phyloP scores from a whole-genome alignment of 441 rosid species.

The Manihot esculenta region DNA sequence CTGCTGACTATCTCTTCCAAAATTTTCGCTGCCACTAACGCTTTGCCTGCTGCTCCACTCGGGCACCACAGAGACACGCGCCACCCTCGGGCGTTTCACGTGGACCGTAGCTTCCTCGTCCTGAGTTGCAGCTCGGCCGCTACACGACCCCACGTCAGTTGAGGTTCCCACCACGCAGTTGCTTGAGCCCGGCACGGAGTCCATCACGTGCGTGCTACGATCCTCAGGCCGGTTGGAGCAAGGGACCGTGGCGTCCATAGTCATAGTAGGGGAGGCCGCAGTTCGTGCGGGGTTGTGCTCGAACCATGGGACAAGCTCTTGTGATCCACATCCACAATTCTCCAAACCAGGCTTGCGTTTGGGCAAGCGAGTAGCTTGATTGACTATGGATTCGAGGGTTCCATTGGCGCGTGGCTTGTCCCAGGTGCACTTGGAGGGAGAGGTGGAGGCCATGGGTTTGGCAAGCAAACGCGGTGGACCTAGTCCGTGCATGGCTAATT shows the following conservation, averaged over 20 bases:
- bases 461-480: conserved; percentile 51
- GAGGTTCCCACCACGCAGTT: conserved; percentile 42
- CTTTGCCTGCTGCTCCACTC: conserved; percentile 65
- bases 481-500: conserved; percentile 71
- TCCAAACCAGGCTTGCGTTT: conserved; percentile 26
- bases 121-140: conserved; percentile 33
- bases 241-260: conserved; percentile 67
- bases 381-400: conserved; percentile 86
- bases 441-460: conserved; percentile 28
- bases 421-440: conserved; percentile 47
- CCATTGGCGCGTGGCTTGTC: conserved; percentile 61
- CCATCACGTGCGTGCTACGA: conserved; percentile 9
- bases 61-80: conserved; percentile 35
- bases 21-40: conserved; percentile 55
- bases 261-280: conserved; percentile 23
- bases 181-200: not conserved
- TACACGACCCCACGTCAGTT: conserved; percentile 57
- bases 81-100: conserved; percentile 41
- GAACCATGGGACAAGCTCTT: conserved; percentile 55
- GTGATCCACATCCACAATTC: not conserved
- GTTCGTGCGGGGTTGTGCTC: conserved; percentile 27
- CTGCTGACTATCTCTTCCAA: conserved; percentile 44
- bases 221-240: conserved; percentile 35
- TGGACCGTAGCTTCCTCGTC: conserved; percentile 23
- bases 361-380: conserved; percentile 67